Evolutionary conservation across 2,329 filamentous ascomycete genomes (phyloP).

Genomic region (Fusarium sp.): DNA sequence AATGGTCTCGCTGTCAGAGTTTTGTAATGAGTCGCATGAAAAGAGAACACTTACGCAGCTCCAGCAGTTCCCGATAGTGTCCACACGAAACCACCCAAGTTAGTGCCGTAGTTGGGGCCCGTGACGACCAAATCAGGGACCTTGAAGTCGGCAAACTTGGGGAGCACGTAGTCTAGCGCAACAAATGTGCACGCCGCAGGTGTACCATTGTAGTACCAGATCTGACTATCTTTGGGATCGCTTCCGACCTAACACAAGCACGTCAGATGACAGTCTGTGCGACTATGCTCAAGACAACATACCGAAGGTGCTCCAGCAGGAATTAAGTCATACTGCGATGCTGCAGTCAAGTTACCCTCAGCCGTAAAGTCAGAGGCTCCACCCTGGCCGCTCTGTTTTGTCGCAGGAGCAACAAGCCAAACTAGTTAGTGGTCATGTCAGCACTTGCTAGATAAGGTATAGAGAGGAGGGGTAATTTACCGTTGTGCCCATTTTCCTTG

Average conservation of each 20-base stretch:
- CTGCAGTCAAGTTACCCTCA: conserved; percentile 48
- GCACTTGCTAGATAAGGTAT: rapidly evolving
- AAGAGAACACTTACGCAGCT: conserved; percentile 52
- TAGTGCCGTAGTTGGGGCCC: conserved; percentile 70
- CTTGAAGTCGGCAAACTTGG: conserved; percentile 63
- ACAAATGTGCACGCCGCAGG: conserved; percentile 70
- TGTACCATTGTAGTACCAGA: conserved; percentile 75
- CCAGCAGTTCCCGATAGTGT: conserved; percentile 67
- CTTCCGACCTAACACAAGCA: conserved; percentile 55
- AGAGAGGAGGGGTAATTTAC: conserved; percentile 1
- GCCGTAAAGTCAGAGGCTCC: conserved; percentile 50
- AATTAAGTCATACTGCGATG: conserved; percentile 50
- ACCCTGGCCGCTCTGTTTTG: conserved; percentile 52
- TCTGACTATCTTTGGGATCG: conserved; percentile 66
- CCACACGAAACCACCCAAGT: conserved; percentile 69
- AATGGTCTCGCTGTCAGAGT: neutral
- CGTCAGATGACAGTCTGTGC: neutral
- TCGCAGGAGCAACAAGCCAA: conserved; percentile 53
- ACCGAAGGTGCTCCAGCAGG: conserved; percentile 51
- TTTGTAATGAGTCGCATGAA: neutral
- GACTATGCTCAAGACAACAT: rapidly evolving
- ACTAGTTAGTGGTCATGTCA: conserved; percentile 17
- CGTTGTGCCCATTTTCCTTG: conserved; percentile 50
- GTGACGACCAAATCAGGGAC: conserved; percentile 68
- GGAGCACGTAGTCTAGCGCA: conserved; percentile 70